Base-by-base conservation (phyloP, 495 filamentous ascomycete species). In the Friedmanniomyces endolithicus region DNA sequence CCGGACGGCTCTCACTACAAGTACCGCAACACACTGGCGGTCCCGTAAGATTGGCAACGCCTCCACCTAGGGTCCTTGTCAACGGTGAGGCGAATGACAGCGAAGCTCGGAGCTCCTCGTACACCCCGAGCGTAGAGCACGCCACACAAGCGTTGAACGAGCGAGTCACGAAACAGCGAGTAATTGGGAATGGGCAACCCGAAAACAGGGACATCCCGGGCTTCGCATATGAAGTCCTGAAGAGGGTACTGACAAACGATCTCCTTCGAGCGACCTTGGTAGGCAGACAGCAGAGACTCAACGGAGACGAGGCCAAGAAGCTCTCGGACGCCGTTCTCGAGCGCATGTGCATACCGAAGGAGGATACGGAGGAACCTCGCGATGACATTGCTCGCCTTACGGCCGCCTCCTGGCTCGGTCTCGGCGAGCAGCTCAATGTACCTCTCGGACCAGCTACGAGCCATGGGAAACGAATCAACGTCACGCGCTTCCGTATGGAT, bases 11-110 rank as follows among this genome's bases (percentile, higher is more conserved):
- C 20, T 85, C 85, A 40, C 71, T 95, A 1, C 88, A 92, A 65
- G 88, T 94, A 9, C 88, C 88, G 1, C 78, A 83, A 63, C 79
- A 86, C 55, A 69, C 79, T 11, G 84, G 86, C 1, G 85, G 80
- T 0, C 77, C 85, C 11, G 84, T 95, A 1, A 75, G 87, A 19
- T 78, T 92, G 19, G 87, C 86, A 0, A 90, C 50, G 19, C 56
- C 57, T 7, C 52, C 61, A 14, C 53, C 62, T 27, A 50, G 45
- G 22, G 55, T 56, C 6, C 55, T 58, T 0, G 43, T 62, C 12
- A 58, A 58, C 39, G 50, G 50, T 12, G 47, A 61, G 31, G n/a
- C 44, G 4, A 50, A 48, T 40, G 50, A 60, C 11, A 54, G 43
- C 48, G 49, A 50, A 23, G 33, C 27, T 19, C n/a, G 11, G 23